Percentiles rank a stretch among this genome's conserved stretches.
Evolutionary conservation across 1,284 basidiomycete genomes (phyloP).

Genomic region (Cryptococcus sp.): DNA sequence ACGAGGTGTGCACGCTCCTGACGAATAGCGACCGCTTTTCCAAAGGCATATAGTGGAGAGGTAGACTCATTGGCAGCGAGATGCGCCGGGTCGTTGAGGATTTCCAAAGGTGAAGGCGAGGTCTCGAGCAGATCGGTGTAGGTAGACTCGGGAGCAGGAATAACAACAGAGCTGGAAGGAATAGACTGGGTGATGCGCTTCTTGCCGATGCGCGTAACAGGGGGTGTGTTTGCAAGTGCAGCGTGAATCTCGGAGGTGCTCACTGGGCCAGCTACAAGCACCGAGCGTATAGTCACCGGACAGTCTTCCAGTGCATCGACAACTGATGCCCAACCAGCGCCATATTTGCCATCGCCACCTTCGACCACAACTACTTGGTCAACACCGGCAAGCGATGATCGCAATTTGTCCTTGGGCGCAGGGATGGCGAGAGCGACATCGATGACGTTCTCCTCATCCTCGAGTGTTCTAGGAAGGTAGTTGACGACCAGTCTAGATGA

Average conservation of each 20-base stretch:
- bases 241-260: conserved; percentile 46
- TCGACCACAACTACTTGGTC: conserved; percentile 78
- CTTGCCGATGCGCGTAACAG: conserved; percentile 40
- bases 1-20: conserved; percentile 69
- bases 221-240: conserved; percentile 38
- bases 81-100: conserved; percentile 79
- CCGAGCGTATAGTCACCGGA: conserved; percentile 41
- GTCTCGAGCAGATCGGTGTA: conserved; percentile 90
- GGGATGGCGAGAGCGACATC: conserved; percentile 69
- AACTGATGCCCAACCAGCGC: conserved; percentile 58
- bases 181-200: conserved; percentile 36
- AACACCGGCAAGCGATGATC: conserved; percentile 63
- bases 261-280: conserved; percentile 47
- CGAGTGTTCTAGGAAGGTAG: conserved; percentile 61
- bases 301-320: conserved; percentile 45
- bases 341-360: conserved; percentile 83
- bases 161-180: conserved; percentile 57
- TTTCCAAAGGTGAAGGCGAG: conserved; percentile 76
- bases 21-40: conserved; percentile 80
- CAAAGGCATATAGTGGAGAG: conserved; percentile 89
- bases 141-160: conserved; percentile 85
- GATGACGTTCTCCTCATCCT: conserved; percentile 61
- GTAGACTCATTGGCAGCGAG: conserved; percentile 75
- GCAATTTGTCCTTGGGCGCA: conserved; percentile 65
- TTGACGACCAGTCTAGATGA: conserved; percentile 70